Evolutionary conservation across 352 stramenopile genomes (phyloP), one percentile per base, ranked within the genome.

Genomic region (Globisporangium okanoganense): DNA sequence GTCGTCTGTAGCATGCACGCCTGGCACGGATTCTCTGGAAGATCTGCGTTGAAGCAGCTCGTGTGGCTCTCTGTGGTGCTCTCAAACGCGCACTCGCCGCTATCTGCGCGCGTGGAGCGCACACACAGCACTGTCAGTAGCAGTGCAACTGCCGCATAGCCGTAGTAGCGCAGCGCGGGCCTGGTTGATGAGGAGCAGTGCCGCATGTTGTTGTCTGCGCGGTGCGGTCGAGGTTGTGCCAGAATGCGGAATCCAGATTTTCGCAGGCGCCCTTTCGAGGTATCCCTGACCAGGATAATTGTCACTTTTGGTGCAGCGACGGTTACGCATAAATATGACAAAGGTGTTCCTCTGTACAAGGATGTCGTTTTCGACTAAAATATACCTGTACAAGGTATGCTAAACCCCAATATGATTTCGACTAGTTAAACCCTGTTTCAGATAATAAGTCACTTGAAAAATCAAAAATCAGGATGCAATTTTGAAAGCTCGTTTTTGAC

Each of bases 11-110:
- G 14, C 2, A 45, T 6, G 44, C 61, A 67, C 3, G 22, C 3
- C 2, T 44, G 20, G 33, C 61, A 61, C 22, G 53, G 36, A 38
- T 54, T 31, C 12, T 1, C 44, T 7, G 16, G 24, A 13, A 18
- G 9, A n/a, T 29, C 33, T 16, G 14, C 50, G 24, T 45, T 35
- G 45, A 56, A 62, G 54, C 61, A 67, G 45, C 24, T 67, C 35
- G 25, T 7, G 31, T 33, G 38, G 22, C 36, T 52, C 58, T 52
- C 25, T 0, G 33, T 10, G 29, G 29, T 35, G 58, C 48, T 64
- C 35, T 64, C 58, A 16, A 58, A 25, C 38, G 27, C 58, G 22
- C 58, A 64, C 35, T 64, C 49, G 4, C 14, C 9, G 33, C 35
- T 55, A 20, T 14, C 25, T 7, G 8, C 33, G 1, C 12, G 3